Percentiles rank a stretch among this genome's conserved stretches.
Evolutionary conservation across 1,284 basidiomycete species (phyloP).

Genomic region (Puccinia horiana): DNA sequence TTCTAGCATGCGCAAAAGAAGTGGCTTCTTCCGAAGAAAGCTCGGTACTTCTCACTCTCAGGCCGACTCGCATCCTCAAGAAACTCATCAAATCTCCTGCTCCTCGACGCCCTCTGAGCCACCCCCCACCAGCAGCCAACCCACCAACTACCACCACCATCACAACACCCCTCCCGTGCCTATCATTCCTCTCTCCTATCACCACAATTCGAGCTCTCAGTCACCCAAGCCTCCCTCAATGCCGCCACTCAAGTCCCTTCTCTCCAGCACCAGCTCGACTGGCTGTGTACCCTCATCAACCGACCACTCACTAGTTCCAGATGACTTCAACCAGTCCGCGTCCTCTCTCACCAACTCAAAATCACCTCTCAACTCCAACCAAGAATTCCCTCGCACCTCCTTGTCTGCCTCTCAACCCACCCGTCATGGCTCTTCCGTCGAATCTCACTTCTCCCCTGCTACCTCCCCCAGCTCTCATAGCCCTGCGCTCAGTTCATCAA

Average conservation of each 20-base stretch:
- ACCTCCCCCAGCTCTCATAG: slow-evolving; percentile 1
- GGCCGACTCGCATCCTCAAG: background rate
- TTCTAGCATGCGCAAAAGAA: slow-evolving; percentile 38
- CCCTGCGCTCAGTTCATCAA: background rate
- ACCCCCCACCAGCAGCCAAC: background rate
- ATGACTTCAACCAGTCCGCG: background rate
- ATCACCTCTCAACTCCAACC: background rate
- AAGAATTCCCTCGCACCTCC: background rate
- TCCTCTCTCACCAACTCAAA: background rate
- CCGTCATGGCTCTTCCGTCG: slow-evolving; percentile 5
- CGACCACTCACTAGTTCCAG: background rate
- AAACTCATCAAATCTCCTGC: background rate
- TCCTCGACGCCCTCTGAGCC: background rate
- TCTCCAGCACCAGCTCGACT: slow-evolving; percentile 6
- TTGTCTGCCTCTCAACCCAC: background rate
- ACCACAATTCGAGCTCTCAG: background rate
- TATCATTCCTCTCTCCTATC: slow-evolving; percentile 31
- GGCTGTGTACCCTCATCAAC: background rate
- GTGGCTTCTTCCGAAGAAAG: slow-evolving; percentile 46
- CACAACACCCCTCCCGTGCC: slow-evolving; percentile 32
- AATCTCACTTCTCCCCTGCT: slow-evolving; percentile 5
- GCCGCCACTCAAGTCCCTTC: background rate
- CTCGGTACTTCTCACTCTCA: slow-evolving; percentile 15
- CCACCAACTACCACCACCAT: background rate
- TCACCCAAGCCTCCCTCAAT: background rate